Conservation (phyloP, 306 rosid species). For the Acmispon strigosus region DNA sequence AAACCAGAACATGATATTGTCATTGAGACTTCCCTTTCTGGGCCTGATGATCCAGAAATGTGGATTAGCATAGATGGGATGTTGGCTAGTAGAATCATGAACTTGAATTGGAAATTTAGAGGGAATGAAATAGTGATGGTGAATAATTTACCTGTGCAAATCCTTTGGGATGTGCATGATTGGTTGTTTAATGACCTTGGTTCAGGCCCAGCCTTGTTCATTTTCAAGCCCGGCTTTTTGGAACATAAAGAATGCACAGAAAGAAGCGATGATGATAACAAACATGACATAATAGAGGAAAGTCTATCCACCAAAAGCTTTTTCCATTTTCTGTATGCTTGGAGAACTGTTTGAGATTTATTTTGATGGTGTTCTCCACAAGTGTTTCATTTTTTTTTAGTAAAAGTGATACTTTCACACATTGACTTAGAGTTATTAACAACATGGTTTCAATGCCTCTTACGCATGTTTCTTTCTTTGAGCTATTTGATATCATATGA, state of each 20-base stretch:
- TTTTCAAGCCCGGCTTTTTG: slow-evolving; percentile 41
- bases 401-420: background rate
- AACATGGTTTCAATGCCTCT: background rate
- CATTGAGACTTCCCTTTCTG: slow-evolving; percentile 48
- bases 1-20: slow-evolving; percentile 43
- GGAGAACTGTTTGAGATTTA: slow-evolving; percentile 35
- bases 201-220: slow-evolving; percentile 47
- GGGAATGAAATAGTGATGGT: slow-evolving; percentile 55
- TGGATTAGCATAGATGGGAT: slow-evolving; percentile 56
- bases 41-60: slow-evolving; percentile 67
- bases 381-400: background rate
- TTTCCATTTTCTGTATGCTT: slow-evolving; percentile 52
- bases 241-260: slow-evolving; percentile 17
- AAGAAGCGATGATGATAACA: background rate
- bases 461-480: background rate
- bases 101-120: slow-evolving; percentile 72
- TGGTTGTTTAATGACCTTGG: slow-evolving; percentile 46
- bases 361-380: background rate
- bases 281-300: background rate
- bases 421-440: background rate
- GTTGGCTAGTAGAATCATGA: slow-evolving; percentile 43
- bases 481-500: background rate
- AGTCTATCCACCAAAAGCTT: slow-evolving; percentile 17
- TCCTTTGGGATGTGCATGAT: slow-evolving; percentile 74
- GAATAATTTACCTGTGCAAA: slow-evolving; percentile 42